Conservation (phyloP, 1,284 basidiomycete genomes). For the Naganishia cerealis region DNA sequence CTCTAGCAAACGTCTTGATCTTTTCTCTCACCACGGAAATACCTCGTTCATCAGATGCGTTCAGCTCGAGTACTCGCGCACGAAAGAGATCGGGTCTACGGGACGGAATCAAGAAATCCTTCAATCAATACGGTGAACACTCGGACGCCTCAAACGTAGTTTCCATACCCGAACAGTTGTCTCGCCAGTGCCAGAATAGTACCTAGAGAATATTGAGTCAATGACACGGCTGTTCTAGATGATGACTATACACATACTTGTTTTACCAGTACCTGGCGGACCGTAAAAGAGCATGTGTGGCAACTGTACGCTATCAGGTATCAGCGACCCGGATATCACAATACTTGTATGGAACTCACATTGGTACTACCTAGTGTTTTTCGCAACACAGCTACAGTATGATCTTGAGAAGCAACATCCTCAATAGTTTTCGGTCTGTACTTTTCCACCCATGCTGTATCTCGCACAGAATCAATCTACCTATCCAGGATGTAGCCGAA, state of each 20-base stretch:
- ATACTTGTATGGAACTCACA: slow-evolving; percentile 57
- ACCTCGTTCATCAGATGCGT: slow-evolving; percentile 97
- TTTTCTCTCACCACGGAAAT: slow-evolving; percentile 96
- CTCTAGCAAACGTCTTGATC: slow-evolving; percentile 96
- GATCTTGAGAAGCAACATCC: slow-evolving; percentile 94
- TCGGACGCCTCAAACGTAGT: background rate
- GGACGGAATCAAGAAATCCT: slow-evolving; percentile 1
- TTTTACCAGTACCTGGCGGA: slow-evolving; percentile 97
- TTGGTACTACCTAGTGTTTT: slow-evolving; percentile 92
- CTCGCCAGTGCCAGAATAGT: slow-evolving; percentile 92
- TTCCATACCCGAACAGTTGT: slow-evolving; percentile 84
- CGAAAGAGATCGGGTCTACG: slow-evolving; percentile 89
- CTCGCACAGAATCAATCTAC: background rate
- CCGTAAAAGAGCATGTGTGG: slow-evolving; percentile 99
- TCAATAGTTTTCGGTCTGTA: slow-evolving; percentile 92
- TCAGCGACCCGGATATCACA: slow-evolving; percentile 20
- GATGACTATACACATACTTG: slow-evolving; percentile 59
- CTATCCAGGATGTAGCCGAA: background rate
- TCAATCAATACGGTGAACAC: background rate
- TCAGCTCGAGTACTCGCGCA: slow-evolving; percentile 92
- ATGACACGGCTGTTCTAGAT: background rate
- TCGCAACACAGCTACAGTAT: slow-evolving; percentile 85
- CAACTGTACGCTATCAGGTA: slow-evolving; percentile 61
- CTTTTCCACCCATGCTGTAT: slow-evolving; percentile 37
- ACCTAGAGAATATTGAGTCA: slow-evolving; percentile 34